These are phyloP conservation scores for Thraustochytrium aureum DNA, from an alignment of 352 stramenopile genomes.

Conservation along the genomic window DNA sequence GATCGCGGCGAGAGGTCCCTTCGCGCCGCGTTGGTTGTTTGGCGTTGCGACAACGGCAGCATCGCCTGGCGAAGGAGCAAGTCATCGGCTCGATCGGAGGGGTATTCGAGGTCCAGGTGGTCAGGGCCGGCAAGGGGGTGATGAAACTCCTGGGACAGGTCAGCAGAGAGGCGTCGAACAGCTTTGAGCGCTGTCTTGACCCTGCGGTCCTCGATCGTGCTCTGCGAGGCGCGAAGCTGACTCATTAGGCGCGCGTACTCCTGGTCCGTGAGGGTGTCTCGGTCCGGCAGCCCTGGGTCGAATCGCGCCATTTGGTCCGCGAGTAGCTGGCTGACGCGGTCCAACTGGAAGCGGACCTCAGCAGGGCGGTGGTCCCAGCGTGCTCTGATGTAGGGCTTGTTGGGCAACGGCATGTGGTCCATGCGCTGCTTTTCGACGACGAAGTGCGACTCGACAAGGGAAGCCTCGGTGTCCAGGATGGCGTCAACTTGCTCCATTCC, in stretches of 20 bases:
- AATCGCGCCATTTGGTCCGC: neutral
- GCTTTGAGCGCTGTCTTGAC: no score
- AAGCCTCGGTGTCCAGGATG: constrained; percentile 21
- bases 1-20: no score
- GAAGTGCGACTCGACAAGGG: neutral
- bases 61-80: no score
- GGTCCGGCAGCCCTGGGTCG: neutral
- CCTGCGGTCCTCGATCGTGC: no score
- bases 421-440: neutral
- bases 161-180: no score
- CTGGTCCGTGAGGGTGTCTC: neutral
- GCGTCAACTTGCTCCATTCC: constrained; percentile 35
- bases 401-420: constrained; percentile 9
- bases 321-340: neutral
- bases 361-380: constrained; percentile 24
- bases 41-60: no score
- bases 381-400: constrained; percentile 16
- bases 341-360: constrained; percentile 24
- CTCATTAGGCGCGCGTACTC: neutral
- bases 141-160: no score
- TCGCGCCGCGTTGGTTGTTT: no score
- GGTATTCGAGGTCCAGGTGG: no score
- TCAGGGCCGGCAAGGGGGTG: no score
- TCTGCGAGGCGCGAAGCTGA: no score
- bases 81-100: no score